These are phyloP conservation scores for Stevia rebaudiana DNA, from an alignment of 140 eudicot genomes.

Conservation along the genomic window DNA sequence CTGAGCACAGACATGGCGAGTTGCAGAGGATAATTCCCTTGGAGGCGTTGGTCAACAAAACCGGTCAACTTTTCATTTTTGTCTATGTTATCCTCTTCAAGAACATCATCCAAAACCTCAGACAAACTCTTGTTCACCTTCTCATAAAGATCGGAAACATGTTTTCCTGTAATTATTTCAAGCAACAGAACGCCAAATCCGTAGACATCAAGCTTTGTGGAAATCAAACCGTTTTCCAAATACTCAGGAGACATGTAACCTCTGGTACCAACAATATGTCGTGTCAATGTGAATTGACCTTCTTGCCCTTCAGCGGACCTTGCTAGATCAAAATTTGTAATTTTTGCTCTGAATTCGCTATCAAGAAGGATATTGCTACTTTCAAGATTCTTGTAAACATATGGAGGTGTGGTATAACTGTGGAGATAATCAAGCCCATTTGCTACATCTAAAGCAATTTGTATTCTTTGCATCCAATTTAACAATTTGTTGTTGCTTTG, in stretches of 20 bases:
- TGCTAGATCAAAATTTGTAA: conserved; percentile 68
- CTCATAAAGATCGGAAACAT: conserved; percentile 39
- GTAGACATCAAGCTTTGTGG: conserved; percentile 93
- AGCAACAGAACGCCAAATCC: conserved; percentile 80
- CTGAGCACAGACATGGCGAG: conserved; percentile 40
- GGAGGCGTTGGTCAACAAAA: conserved; percentile 56
- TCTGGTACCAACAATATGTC: conserved; percentile 81
- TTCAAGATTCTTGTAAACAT: conserved; percentile 72
- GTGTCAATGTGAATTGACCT: conserved; percentile 66
- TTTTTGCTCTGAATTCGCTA: conserved; percentile 64
- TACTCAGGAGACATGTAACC: conserved; percentile 98
- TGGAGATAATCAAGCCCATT: conserved; percentile 89
- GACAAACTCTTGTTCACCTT: conserved; percentile 37
- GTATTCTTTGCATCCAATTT: conserved; percentile 69
- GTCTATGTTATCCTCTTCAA: conserved; percentile 33
- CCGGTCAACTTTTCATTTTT: conserved; percentile 35
- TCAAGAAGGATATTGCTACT: conserved; percentile 76
- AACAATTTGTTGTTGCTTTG: conserved; percentile 25
- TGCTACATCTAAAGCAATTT: conserved; percentile 70
- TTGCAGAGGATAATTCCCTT: conserved; percentile 53
- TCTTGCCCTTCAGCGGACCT: conserved; percentile 64
- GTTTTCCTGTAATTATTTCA: conserved; percentile 76
- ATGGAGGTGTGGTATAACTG: conserved; percentile 72
- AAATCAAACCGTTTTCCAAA: conserved; percentile 71
- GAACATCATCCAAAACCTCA: conserved; percentile 40